phyloP scores from a whole-genome alignment of 495 filamentous ascomycete species.

The Terfezia boudieri region DNA sequence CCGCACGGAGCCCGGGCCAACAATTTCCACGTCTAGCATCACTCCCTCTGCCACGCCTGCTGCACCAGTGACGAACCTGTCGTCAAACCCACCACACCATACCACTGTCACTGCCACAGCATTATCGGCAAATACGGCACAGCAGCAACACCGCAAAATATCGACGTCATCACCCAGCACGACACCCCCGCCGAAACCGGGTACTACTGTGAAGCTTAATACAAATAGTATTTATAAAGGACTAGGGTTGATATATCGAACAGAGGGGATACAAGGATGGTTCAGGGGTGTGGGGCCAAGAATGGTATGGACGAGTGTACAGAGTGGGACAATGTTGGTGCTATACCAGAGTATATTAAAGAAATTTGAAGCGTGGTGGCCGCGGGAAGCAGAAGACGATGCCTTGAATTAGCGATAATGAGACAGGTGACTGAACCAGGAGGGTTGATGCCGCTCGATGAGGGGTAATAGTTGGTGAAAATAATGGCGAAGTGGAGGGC shows the following conservation, averaged over 20 bases:
- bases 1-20: conserved; percentile 25
- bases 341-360: conserved; percentile 76
- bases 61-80: neutral
- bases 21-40: conserved; percentile 8
- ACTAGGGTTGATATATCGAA: conserved; percentile 62
- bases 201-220: conserved; percentile 42
- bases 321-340: conserved; percentile 91
- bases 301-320: conserved; percentile 91
- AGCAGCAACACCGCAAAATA: conserved; percentile 39
- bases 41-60: conserved; percentile 4
- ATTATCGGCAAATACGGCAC: neutral
- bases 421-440: no score
- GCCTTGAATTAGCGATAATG: no score
- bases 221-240: conserved; percentile 77
- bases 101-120: conserved; percentile 1
- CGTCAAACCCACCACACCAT: neutral
- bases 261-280: conserved; percentile 71
- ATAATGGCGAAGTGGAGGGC: no score
- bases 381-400: neutral
- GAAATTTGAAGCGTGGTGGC: neutral
- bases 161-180: conserved; percentile 60
- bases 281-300: conserved; percentile 89
- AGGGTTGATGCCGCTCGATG: no score
- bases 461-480: no score
- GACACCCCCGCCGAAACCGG: conserved; percentile 51